Evolutionary conservation across 129 eudicot species (phyloP).

Genomic region (Dittrichia graveolens): DNA sequence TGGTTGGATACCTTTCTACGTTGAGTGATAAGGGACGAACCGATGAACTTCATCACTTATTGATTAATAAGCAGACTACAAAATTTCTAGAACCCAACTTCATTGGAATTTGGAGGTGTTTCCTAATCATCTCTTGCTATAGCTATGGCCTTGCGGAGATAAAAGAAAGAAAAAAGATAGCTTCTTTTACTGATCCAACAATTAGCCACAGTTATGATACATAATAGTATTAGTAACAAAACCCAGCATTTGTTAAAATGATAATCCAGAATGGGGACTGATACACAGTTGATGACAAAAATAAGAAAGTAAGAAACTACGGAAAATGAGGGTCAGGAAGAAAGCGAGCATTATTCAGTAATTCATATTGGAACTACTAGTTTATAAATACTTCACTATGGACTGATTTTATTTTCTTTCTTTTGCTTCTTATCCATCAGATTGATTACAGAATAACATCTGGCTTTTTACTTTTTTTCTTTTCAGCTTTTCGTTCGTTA

Average conservation of each 20-base stretch:
- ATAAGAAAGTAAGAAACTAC: too few species aligned
- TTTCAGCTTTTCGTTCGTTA: conserved; percentile 78
- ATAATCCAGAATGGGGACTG: too few species aligned
- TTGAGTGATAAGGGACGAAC: too few species aligned
- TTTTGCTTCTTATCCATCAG: neutral
- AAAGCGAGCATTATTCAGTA: neutral
- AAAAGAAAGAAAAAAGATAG: too few species aligned
- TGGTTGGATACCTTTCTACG: neutral
- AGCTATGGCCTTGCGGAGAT: neutral
- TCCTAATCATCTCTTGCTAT: neutral
- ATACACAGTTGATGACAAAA: too few species aligned
- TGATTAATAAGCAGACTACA: neutral
- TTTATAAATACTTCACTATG: neutral
- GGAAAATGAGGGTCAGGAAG: too few species aligned
- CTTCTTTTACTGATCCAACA: too few species aligned
- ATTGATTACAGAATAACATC: neutral
- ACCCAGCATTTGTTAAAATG: too few species aligned
- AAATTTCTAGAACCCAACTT: neutral
- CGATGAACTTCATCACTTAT: neutral
- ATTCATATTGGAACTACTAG: neutral
- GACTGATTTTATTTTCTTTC: neutral
- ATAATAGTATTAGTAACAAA: too few species aligned
- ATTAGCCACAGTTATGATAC: too few species aligned
- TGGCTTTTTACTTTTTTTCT: neutral
- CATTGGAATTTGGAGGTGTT: too few species aligned